Evolutionary conservation across 1,284 basidiomycete genomes (phyloP).

Genomic region (Papiliotrema terrestris): DNA sequence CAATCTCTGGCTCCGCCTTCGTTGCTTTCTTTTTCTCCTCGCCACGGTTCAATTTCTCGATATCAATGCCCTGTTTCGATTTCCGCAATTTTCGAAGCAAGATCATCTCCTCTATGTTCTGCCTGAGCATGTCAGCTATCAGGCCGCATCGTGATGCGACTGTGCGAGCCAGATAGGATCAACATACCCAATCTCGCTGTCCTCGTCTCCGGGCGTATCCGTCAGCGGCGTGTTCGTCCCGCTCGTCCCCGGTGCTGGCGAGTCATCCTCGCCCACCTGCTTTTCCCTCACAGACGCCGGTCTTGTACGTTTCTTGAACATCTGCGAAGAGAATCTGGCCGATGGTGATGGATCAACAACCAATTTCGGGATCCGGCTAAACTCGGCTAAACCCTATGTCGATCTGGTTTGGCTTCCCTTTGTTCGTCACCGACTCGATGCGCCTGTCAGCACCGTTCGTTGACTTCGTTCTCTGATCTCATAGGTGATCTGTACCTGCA

Average conservation of each 20-base stretch:
- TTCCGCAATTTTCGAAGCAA: slow-evolving; percentile 75
- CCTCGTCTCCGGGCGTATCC: slow-evolving; percentile 13
- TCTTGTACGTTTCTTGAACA: slow-evolving; percentile 52
- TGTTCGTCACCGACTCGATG: neutral
- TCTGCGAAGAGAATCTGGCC: slow-evolving; percentile 7
- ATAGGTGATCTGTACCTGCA: neutral
- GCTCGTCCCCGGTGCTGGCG: too few relatives aligned
- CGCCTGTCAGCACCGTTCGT: too few relatives aligned
- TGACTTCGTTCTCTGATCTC: too few relatives aligned
- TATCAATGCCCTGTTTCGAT: slow-evolving; percentile 78
- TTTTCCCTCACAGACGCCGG: slow-evolving; percentile 44
- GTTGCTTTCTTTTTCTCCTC: slow-evolving; percentile 68
- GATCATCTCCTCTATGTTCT: slow-evolving; percentile 70
- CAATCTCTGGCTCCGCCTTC: slow-evolving; percentile 54
- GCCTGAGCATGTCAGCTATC: slow-evolving; percentile 14
- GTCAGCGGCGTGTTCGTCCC: neutral
- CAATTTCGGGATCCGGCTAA: neutral
- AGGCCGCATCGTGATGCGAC: too few relatives aligned
- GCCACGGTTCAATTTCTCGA: slow-evolving; percentile 76
- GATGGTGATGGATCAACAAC: neutral
- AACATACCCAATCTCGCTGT: slow-evolving; percentile 10
- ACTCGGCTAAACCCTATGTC: neutral
- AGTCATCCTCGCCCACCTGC: slow-evolving; percentile 7
- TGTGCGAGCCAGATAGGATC: neutral
- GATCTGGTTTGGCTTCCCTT: neutral